These are phyloP conservation scores for Polyporus arcularius DNA, from an alignment of 768 basidiomycete species.

Conservation along the genomic window DNA sequence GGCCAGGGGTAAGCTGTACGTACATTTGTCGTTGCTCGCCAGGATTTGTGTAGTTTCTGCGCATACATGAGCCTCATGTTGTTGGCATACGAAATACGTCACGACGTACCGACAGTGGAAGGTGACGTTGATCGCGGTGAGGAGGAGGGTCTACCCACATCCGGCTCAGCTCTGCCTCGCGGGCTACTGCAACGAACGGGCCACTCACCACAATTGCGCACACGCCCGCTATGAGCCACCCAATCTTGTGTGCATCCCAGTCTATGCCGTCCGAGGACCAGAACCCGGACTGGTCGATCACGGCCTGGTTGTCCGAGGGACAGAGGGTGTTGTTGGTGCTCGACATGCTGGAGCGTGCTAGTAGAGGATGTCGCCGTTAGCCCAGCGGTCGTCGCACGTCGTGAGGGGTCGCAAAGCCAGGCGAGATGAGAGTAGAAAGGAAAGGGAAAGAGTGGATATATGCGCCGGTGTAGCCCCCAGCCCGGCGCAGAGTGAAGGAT, in stretches of 20 bases:
- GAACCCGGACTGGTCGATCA: constrained; percentile 61
- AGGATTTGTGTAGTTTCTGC: constrained; percentile 70
- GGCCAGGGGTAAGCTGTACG: constrained; percentile 9
- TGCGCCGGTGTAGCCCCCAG: constrained; percentile 10
- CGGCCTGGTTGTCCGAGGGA: constrained; percentile 50
- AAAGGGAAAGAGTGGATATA: constrained; percentile 13
- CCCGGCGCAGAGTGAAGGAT: background rate
- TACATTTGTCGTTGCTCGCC: constrained; percentile 82
- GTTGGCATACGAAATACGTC: no score
- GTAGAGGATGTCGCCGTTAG: no score
- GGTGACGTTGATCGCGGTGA: constrained; percentile 56
- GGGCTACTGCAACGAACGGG: background rate
- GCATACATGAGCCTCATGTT: background rate
- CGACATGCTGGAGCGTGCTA: background rate
- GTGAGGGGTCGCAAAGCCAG: background rate
- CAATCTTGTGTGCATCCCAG: constrained; percentile 67
- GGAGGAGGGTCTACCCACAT: constrained; percentile 52
- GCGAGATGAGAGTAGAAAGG: background rate
- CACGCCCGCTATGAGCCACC: constrained; percentile 71
- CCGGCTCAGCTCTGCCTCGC: background rate
- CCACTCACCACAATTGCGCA: constrained; percentile 55
- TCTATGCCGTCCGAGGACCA: constrained; percentile 55
- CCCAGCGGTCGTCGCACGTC: constrained; percentile 4
- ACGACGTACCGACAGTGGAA: constrained; percentile 66
- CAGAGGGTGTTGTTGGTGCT: constrained; percentile 36